phyloP scores from a whole-genome alignment of 768 basidiomycete species.

The Trametes coccinea region DNA sequence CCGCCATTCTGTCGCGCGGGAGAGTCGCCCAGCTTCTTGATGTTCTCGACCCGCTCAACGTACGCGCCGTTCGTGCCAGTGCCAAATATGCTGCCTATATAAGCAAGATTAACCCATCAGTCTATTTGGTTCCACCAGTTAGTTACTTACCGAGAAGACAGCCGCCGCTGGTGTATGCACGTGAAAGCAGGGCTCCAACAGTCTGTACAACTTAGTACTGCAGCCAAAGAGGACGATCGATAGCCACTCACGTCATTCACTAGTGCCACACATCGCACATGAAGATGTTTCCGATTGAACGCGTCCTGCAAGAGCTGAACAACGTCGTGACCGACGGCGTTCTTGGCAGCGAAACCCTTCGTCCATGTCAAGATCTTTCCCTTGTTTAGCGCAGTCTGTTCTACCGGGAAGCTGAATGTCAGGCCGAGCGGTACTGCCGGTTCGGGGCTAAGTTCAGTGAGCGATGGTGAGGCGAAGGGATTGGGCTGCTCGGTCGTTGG shows the following conservation, averaged over 20 bases:
- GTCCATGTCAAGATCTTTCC: slow-evolving; percentile 95
- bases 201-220: slow-evolving; percentile 53
- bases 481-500: slow-evolving; percentile 21
- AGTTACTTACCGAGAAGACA: slow-evolving; percentile 60
- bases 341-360: slow-evolving; percentile 92
- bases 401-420: slow-evolving; percentile 97
- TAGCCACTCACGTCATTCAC: slow-evolving; percentile 81
- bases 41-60: slow-evolving; percentile 82
- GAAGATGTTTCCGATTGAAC: slow-evolving; percentile 88
- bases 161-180: slow-evolving; percentile 91
- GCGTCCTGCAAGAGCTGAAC: slow-evolving; percentile 90
- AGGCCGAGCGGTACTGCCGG: slow-evolving; percentile 69
- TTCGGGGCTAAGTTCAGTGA: slow-evolving; percentile 30
- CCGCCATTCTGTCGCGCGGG: slow-evolving; percentile 61
- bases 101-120: too few species aligned
- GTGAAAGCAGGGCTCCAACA: slow-evolving; percentile 90
- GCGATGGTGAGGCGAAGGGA: slow-evolving; percentile 24
- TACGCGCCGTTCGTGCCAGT: slow-evolving; percentile 99
- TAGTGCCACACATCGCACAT: slow-evolving; percentile 87
- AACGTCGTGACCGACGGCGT: slow-evolving; percentile 87
- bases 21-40: slow-evolving; percentile 77
- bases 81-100: slow-evolving; percentile 80
- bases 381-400: slow-evolving; percentile 88
- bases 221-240: not conserved
- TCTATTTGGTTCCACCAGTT: too few species aligned